Base-by-base conservation (phyloP, 192 early-diverging fungal species). In the Linnemannia hyalina region DNA sequence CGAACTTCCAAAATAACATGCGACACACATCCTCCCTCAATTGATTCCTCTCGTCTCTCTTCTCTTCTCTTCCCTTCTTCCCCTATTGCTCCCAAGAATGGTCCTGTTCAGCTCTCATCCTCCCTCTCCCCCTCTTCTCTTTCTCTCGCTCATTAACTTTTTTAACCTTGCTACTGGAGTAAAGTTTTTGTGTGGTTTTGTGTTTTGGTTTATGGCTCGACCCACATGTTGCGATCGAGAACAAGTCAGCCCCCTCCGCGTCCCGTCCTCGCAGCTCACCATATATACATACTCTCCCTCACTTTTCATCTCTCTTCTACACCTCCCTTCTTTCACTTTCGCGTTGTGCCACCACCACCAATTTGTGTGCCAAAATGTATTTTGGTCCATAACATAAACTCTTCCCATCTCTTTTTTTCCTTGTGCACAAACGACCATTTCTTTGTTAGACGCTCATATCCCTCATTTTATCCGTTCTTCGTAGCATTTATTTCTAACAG, bases 101-200 rank as follows among this genome's bases (percentile, higher is more conserved):
- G 29, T 63, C 54, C 23, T 75, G 22, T 55, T 20, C 71, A 47
- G 44, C 71, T 46, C 41, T 46, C 40, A 73, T 73, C 42, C 42
- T 16, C 69, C 22, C 15, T 15, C 22, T 70, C 40, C 35, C 68
- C 36, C 44, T 73, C 26, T 49, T n/a, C 23, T n/a, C 44, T 22
- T 38, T 36, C 74, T 75, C 74, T 76, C 32, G 9, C 52, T 32
- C 38, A 11, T 36, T 0, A 46, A 46, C 44, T 13, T 52, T 52
- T 52, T 22, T 52, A 22, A 20, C 49, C 18, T 52, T 20, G 20
- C 49, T 16, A 52, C 16, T 18, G 22, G 49, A 52, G 18, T 22
- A 52, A 52, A 22, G 49, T 52, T 22, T 49, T 20, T 52, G 5
- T 18, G 49, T 52, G 49, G 18, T 52, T 52, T 52, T 18, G 49